A percentile compares a stretch with the other conserved stretches of the same genome.
These are phyloP conservation scores for Paracoccidioides brasiliensis DNA, from an alignment of 2,329 filamentous ascomycete species.

Conservation along the genomic window DNA sequence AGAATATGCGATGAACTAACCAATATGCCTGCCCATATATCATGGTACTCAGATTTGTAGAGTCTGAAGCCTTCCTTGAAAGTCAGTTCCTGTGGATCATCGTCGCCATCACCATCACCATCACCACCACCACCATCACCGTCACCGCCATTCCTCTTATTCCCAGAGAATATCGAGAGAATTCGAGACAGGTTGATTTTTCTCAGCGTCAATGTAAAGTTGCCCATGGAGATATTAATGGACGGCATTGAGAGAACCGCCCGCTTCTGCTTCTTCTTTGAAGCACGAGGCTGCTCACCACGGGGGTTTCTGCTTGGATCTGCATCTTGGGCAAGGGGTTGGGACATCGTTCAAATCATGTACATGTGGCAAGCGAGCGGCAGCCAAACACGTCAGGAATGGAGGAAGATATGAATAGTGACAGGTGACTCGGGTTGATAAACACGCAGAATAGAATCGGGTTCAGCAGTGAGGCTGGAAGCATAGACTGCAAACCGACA, in stretches of 20 bases:
- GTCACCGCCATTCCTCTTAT: not conserved
- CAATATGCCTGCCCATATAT: slow-evolving; percentile 76
- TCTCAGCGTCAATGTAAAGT: not conserved
- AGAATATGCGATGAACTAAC: slow-evolving; percentile 30
- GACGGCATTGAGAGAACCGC: not conserved
- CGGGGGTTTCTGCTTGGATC: not conserved
- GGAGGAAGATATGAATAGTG: not conserved
- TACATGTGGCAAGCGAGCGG: not conserved
- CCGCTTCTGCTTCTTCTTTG: too few species aligned
- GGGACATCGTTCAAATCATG: not conserved
- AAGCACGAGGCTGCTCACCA: not conserved
- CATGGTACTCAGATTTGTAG: slow-evolving; percentile 74
- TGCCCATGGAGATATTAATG: not conserved
- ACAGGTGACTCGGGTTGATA: not conserved
- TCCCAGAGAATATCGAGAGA: not conserved
- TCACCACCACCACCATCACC: too few species aligned
- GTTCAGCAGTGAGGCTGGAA: not conserved
- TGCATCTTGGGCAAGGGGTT: not conserved
- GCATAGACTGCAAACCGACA: not conserved
- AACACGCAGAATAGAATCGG: not conserved
- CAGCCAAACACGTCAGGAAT: not conserved
- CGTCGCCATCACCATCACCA: not conserved
- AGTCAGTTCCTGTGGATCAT: slow-evolving; percentile 10
- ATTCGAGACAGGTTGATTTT: not conserved
- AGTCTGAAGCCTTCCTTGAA: slow-evolving; percentile 78